Evolutionary conservation across 2,329 filamentous ascomycete genomes (phyloP), one percentile per base, ranked within the genome.

Genomic region (Talaromyces sp.): DNA sequence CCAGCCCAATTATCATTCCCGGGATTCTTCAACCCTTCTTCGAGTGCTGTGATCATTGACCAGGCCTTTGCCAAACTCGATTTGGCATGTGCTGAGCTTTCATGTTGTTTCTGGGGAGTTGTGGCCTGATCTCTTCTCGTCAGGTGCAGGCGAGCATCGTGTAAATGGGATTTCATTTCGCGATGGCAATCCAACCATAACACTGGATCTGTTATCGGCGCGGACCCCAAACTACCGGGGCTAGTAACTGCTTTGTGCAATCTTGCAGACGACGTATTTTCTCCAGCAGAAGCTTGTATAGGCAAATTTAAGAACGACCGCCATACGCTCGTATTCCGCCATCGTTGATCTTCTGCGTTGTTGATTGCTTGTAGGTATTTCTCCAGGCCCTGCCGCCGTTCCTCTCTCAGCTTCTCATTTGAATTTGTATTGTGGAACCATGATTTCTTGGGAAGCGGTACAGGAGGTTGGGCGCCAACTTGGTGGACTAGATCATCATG

Each of bases 181-280:
- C 80, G 69, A 66, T 84, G 82, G 60, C 80, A 80, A 65, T 86
- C 84, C 15, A 87, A 74, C 84, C 84, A 87, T 25, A 83, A 76
- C 2, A 79, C 80, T n/a, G 80, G 80, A 64, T 80, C 79, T 28
- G 74, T 77, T 53, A 80, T 78, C 0, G 76, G 68, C 8, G 64
- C 67, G 5, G 70, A 58, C 61, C 66, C 66, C 3, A 62, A 64
- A 33, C 63, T 57, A 48, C 75, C 59, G 0, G 75, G 73, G 5
- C 75, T 75, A 4, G 74, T 75, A 36, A 77, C 69, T 5, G 74
- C 72, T 28, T 75, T 73, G 58, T 79, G 76, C 31, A 79, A 67
- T 22, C 69, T 68, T 2, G 70, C 67, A 1, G 77, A 73, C 3
- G 72, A 70, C 4, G 65, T 68, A 19, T 67, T 64, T 17, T 64